Percentiles rank a stretch among this genome's conserved stretches.
Conservation (phyloP, 164 flowering plant species). For the Warburgia ugandensis region DNA sequence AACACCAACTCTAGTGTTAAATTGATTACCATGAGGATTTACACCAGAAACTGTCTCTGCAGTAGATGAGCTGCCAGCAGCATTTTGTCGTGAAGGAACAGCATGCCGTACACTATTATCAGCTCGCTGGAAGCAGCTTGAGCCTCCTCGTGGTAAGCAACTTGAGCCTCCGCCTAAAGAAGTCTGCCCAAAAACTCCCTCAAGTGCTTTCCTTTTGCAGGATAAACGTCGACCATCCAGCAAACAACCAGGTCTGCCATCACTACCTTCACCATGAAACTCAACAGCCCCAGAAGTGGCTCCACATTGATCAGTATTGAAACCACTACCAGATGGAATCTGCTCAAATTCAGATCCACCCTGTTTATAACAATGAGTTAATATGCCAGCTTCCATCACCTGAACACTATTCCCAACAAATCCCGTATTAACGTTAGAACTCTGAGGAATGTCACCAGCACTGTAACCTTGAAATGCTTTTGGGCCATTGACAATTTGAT, state of each 20-base stretch:
- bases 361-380: conserved; percentile 25
- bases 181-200: conserved; percentile 50
- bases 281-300: conserved; percentile 34
- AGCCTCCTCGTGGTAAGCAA: conserved; percentile 38
- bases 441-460: conserved; percentile 21
- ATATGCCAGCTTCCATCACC: conserved; percentile 17
- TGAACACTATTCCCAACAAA: conserved; percentile 28
- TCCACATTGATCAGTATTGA: conserved; percentile 34
- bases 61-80: conserved; percentile 25
- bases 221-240: conserved; percentile 52
- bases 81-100: conserved; percentile 20
- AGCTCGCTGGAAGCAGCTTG: conserved; percentile 30
- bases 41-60: conserved; percentile 14
- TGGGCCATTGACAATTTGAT: conserved; percentile 23
- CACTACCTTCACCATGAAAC: conserved; percentile 29
- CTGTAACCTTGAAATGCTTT: conserved; percentile 28
- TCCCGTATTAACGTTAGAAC: conserved; percentile 26
- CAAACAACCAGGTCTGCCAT: conserved; percentile 47
- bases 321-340: conserved; percentile 23
- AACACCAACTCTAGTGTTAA: conserved; percentile 31
- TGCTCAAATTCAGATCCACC: conserved; percentile 24
- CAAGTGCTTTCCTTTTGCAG: conserved; percentile 69
- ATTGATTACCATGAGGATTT: conserved; percentile 21
- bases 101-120: conserved; percentile 42
- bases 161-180: conserved; percentile 44